A percentile compares a stretch with the other conserved stretches of the same genome.
Evolutionary conservation across 2,329 filamentous ascomycete genomes (phyloP).

Genomic region (Ophiostoma sp.): DNA sequence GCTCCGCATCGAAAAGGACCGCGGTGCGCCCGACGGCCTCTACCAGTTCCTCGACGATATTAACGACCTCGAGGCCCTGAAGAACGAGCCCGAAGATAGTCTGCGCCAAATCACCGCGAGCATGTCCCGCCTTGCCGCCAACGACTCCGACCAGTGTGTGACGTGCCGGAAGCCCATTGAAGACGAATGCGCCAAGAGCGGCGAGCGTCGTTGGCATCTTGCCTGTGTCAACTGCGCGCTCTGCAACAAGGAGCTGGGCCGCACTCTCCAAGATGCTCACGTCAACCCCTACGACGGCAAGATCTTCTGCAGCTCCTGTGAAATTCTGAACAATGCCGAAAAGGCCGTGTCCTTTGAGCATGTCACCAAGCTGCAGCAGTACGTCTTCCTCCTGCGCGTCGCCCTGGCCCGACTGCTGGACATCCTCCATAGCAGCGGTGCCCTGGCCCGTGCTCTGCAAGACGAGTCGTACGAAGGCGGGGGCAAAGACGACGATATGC

Average conservation of each 20-base stretch:
- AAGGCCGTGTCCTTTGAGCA: conserved; percentile 59
- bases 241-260: conserved; percentile 65
- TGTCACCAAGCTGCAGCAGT: conserved; percentile 87
- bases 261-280: conserved; percentile 66
- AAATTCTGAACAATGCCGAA: conserved; percentile 54
- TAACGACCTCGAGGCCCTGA: conserved; percentile 75
- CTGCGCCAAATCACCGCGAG: conserved; percentile 63
- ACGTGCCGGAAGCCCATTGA: conserved; percentile 85
- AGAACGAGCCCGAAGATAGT: conserved; percentile 59
- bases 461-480: background rate
- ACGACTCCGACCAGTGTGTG: conserved; percentile 81
- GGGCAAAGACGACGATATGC: conserved; percentile 50
- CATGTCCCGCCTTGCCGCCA: conserved; percentile 66
- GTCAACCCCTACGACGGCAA: conserved; percentile 68
- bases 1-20: conserved; percentile 85
- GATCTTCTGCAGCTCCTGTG: conserved; percentile 71
- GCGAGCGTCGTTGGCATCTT: conserved; percentile 79
- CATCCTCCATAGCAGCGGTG: conserved; percentile 80
- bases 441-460: conserved; percentile 59
- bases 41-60: conserved; percentile 83
- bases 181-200: conserved; percentile 80
- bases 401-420: conserved; percentile 86
- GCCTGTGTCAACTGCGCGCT: conserved; percentile 76
- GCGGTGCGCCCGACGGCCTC: conserved; percentile 70
- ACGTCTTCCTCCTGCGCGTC: conserved; percentile 87